Base-by-base conservation (phyloP, 2,329 filamentous ascomycete species). In the Aureobasidium musti region DNA sequence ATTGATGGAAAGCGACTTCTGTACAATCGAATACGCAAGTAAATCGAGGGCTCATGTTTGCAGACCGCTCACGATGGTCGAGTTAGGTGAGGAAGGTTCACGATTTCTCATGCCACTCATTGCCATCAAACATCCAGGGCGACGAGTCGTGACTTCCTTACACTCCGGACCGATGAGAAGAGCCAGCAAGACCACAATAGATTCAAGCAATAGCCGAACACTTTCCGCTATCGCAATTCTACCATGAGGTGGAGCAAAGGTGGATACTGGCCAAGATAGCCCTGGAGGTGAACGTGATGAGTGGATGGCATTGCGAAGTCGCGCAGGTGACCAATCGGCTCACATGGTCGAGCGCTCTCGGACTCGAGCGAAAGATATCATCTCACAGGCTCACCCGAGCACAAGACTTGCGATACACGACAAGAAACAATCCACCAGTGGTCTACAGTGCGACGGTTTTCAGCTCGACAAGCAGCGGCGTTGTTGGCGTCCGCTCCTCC, bases 241-340 rank as follows among this genome's bases (percentile, higher is more conserved):
- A 30, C 57, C 26, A 35, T 30, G 45, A 63, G 45, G 59, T 52
- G 59, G 59, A 63, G 59, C 43, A 49, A n/a, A 63, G 59, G 45
- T 52, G 45, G 59, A 45, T 52, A 37, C 39, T 35, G 59, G 45
- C 33, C 59, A 41, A 50, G 43, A 33, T 50, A 63, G 50, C 50
- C 50, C 50, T 37, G 50, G n/a, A 54, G 59, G 59, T 50, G 59
- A 63, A 41, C 59, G 59, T 63, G 59, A 63, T 52, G 33, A 52
- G 59, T 13, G 35, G 59, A 63, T 11, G 45, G 43, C 57, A 61
- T 61, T 26, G 57, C 57, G 41, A 61, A 47, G 57, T 47, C 26
- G 57, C 57, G 57, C 57, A 61, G 57, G 30, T 61, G 57, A 61
- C 57, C 57, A 61, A 61, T 61, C 57, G 57, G 57, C 41, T 61